phyloP scores from a whole-genome alignment of 495 filamentous ascomycete genomes.

The Penicillium longicatenatum region DNA sequence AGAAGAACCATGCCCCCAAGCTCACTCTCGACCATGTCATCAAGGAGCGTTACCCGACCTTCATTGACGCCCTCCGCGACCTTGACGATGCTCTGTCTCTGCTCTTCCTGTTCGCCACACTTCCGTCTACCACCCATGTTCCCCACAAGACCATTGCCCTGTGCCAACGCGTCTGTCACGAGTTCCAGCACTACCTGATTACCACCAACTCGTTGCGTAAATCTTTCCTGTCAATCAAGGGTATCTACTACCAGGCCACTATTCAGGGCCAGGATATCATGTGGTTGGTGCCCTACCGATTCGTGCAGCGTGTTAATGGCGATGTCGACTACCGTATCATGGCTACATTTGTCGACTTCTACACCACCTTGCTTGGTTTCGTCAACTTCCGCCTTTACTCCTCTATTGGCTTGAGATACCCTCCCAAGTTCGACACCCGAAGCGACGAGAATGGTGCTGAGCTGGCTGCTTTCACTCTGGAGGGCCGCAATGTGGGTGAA shows the following conservation, averaged over 20 bases:
- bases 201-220: constrained; percentile 85
- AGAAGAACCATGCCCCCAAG: constrained; percentile 80
- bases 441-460: constrained; percentile 90
- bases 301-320: constrained; percentile 87
- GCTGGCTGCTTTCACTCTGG: constrained; percentile 85
- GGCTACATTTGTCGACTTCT: constrained; percentile 98
- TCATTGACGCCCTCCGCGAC: constrained; percentile 90
- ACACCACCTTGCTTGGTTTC: constrained; percentile 92
- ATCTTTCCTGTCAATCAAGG: constrained; percentile 97
- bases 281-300: constrained; percentile 96
- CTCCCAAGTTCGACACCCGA: constrained; percentile 84
- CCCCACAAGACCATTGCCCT: constrained; percentile 90
- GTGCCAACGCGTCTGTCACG: constrained; percentile 86
- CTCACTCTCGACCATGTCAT: constrained; percentile 95
- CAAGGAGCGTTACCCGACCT: constrained; percentile 96
- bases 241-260: constrained; percentile 98
- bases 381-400: constrained; percentile 95
- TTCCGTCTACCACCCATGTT: constrained; percentile 84
- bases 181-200: constrained; percentile 98
- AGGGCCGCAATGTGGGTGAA: constrained; percentile 65
- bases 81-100: constrained; percentile 96
- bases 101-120: constrained; percentile 94
- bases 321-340: constrained; percentile 98
- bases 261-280: constrained; percentile 97
- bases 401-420: constrained; percentile 85